Percentiles rank a stretch among this genome's conserved stretches.
Evolutionary conservation across 257 asterid genomes (phyloP).

Genomic region (Paulownia fortunei): DNA sequence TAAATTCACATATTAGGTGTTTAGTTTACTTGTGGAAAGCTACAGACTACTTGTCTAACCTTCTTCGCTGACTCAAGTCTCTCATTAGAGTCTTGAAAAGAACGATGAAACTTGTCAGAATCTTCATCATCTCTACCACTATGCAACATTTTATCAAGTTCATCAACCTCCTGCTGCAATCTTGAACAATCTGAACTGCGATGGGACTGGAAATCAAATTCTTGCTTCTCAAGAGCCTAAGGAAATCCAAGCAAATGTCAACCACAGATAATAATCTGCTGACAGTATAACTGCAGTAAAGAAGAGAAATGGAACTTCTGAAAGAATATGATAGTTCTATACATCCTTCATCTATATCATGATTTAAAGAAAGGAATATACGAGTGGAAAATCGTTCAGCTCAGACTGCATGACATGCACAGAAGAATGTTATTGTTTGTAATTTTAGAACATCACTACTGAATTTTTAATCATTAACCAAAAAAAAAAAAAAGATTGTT

Average conservation of each 20-base stretch:
- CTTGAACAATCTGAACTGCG: slow-evolving; percentile 43
- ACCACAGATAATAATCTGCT: slow-evolving; percentile 7
- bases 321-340: background rate
- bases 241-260: slow-evolving; percentile 34
- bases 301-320: background rate
- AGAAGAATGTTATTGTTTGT: background rate
- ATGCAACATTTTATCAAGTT: slow-evolving; percentile 54
- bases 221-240: slow-evolving; percentile 68
- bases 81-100: slow-evolving; percentile 44
- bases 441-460: background rate
- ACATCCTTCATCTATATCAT: slow-evolving; percentile 1
- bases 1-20: background rate
- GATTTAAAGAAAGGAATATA: background rate
- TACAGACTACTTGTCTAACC: slow-evolving; percentile 43
- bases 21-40: slow-evolving; percentile 11
- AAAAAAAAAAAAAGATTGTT: background rate
- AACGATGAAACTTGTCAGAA: slow-evolving; percentile 37
- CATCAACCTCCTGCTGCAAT: slow-evolving; percentile 62
- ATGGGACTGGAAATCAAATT: slow-evolving; percentile 47
- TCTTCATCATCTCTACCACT: slow-evolving; percentile 35
- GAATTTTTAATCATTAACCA: background rate
- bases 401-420: background rate
- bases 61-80: slow-evolving; percentile 56
- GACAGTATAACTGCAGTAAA: slow-evolving; percentile 11
- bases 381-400: background rate